Percentiles rank a stretch among this genome's conserved stretches.
Evolutionary conservation across 2,329 filamentous ascomycete species (phyloP).

Genomic region (Ustulina deusta): DNA sequence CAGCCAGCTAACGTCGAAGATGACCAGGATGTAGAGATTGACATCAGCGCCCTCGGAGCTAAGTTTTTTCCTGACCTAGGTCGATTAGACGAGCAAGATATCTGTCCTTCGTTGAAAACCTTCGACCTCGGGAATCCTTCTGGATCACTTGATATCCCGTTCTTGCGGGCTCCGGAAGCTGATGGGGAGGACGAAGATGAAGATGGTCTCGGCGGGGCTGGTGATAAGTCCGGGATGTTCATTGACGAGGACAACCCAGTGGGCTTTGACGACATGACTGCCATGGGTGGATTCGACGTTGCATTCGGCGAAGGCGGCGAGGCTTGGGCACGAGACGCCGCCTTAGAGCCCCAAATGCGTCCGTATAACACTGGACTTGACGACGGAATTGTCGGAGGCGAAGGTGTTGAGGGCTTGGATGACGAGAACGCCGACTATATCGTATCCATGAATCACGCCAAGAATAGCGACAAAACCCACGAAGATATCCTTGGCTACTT

Average conservation of each 20-base stretch:
- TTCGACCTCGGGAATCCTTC: conserved; percentile 91
- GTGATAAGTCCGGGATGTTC: conserved; percentile 82
- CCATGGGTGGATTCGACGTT: conserved; percentile 78
- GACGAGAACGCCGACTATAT: conserved; percentile 78
- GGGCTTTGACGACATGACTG: conserved; percentile 84
- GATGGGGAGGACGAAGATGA: conserved; percentile 74
- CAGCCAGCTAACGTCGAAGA: conserved; percentile 59
- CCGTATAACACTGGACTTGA: conserved; percentile 75
- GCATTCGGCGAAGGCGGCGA: conserved; percentile 97
- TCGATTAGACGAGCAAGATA: conserved; percentile 84
- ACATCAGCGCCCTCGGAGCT: conserved; percentile 77
- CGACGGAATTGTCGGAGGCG: conserved; percentile 65
- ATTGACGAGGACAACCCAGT: conserved; percentile 87
- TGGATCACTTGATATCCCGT: conserved; percentile 88
- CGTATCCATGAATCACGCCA: conserved; percentile 79
- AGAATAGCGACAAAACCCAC: conserved; percentile 77
- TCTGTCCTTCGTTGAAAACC: conserved; percentile 93
- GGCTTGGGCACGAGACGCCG: conserved; percentile 92
- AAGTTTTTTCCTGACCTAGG: conserved; percentile 89
- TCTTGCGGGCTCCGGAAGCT: conserved; percentile 89
- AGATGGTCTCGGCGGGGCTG: conserved; percentile 63
- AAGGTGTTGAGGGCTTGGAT: conserved; percentile 66
- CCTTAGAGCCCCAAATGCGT: conserved; percentile 85
- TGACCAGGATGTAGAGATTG: conserved; percentile 77
- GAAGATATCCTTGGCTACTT: conserved; percentile 99